Evolutionary conservation across 805 yeast genomes (phyloP).

Genomic region (Nakazawaea pomicola): DNA sequence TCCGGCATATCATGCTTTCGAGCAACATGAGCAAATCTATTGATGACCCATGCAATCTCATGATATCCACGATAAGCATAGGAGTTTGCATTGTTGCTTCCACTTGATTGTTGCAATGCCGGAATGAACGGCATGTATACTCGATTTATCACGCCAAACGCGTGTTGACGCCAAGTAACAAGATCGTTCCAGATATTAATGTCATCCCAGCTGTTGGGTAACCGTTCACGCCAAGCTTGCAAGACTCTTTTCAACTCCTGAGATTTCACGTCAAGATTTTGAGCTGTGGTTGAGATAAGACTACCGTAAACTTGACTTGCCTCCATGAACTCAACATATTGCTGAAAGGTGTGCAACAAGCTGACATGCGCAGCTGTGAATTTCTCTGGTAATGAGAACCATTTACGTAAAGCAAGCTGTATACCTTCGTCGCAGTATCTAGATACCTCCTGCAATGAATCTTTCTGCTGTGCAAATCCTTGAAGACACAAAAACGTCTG

Average conservation of each 20-base stretch:
- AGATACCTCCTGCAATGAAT: slow-evolving; percentile 78
- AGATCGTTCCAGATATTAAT: slow-evolving; percentile 96
- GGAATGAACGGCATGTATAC: slow-evolving; percentile 92
- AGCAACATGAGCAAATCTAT: slow-evolving; percentile 97
- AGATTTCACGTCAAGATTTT: slow-evolving; percentile 85
- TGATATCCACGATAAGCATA: slow-evolving; percentile 97
- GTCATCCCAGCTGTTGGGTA: slow-evolving; percentile 97
- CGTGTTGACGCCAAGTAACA: slow-evolving; percentile 98
- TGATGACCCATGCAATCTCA: slow-evolving; percentile 98
- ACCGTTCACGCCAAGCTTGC: slow-evolving; percentile 96
- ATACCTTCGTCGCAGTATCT: slow-evolving; percentile 93
- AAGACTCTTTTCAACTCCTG: slow-evolving; percentile 92
- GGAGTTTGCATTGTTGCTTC: slow-evolving; percentile 68
- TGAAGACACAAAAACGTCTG: slow-evolving; percentile 92
- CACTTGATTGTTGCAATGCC: slow-evolving; percentile 59
- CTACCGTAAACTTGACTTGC: slow-evolving; percentile 92
- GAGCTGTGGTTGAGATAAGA: slow-evolving; percentile 83
- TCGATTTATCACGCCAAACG: slow-evolving; percentile 91
- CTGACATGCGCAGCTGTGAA: slow-evolving; percentile 83
- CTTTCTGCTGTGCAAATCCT: slow-evolving; percentile 88
- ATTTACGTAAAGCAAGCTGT: slow-evolving; percentile 83
- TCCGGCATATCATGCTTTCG: slow-evolving; percentile 96
- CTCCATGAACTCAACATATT: slow-evolving; percentile 95
- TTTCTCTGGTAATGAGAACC: slow-evolving; percentile 82
- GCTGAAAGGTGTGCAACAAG: slow-evolving; percentile 90